A percentile compares a stretch with the other conserved stretches of the same genome.
phyloP scores from a whole-genome alignment of 345 rosid genomes.

The Gossypium turneri region DNA sequence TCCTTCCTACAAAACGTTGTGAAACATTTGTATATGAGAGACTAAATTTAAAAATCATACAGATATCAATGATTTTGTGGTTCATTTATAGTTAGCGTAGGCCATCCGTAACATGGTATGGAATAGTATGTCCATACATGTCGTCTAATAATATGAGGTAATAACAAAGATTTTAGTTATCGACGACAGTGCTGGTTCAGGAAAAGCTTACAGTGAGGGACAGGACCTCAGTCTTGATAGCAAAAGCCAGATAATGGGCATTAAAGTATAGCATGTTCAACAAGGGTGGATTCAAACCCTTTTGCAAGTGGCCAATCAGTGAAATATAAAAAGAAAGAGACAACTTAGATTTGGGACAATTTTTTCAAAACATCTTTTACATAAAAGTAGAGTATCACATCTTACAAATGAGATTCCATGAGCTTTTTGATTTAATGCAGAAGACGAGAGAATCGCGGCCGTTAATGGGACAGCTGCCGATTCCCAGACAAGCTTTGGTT shows the following conservation, averaged over 20 bases:
- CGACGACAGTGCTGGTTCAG: background rate
- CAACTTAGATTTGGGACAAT: conserved; percentile 4
- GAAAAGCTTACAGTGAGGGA: conserved; percentile 73
- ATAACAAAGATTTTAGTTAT: background rate
- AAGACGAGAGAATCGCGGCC: conserved; percentile 68
- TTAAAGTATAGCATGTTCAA: conserved; percentile 64
- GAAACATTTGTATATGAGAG: background rate
- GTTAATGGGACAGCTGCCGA: conserved; percentile 90
- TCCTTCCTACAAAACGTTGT: conserved; percentile 59
- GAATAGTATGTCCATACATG: background rate
- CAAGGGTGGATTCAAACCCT: conserved; percentile 95
- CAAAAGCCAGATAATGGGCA: conserved; percentile 54
- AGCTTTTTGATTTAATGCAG: conserved; percentile 51
- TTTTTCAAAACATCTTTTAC: background rate
- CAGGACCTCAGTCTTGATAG: conserved; percentile 81
- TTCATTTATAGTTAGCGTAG: background rate
- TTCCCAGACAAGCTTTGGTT: conserved; percentile 89
- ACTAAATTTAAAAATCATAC: background rate
- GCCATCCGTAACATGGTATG: background rate
- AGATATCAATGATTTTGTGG: background rate
- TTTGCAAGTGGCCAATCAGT: conserved; percentile 88
- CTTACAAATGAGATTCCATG: conserved; percentile 71
- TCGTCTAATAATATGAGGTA: background rate
- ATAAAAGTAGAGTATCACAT: conserved; percentile 3
- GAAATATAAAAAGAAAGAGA: background rate